phyloP scores from a whole-genome alignment of 1,284 basidiomycete genomes.

The Golubevia sp. region DNA sequence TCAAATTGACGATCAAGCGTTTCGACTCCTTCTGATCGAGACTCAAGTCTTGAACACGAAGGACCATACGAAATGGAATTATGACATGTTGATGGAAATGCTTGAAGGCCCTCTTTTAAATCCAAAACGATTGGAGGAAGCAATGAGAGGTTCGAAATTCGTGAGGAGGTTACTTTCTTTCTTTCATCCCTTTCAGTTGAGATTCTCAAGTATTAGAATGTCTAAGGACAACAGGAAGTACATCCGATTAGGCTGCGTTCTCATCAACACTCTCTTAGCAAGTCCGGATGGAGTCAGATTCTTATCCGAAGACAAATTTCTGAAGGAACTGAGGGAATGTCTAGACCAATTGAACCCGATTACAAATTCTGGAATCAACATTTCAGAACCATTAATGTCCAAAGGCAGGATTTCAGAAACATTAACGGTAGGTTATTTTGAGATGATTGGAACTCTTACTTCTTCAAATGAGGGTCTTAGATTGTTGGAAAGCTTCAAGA shows the following conservation, averaged over 20 bases:
- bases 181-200: constrained; percentile 84
- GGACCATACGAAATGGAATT: constrained; percentile 91
- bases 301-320: constrained; percentile 82
- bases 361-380: constrained; percentile 21
- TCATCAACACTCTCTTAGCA: constrained; percentile 81
- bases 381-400: constrained; percentile 76
- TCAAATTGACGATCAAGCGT: constrained; percentile 43
- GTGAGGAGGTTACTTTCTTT: constrained; percentile 85
- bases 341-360: constrained; percentile 92
- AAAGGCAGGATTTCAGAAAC: constrained; percentile 80
- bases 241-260: constrained; percentile 66
- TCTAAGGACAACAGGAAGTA: constrained; percentile 65
- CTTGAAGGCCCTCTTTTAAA: constrained; percentile 90
- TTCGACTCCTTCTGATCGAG: constrained; percentile 50
- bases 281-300: constrained; percentile 83
- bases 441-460: constrained; percentile 90
- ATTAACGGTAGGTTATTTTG: constrained; percentile 88
- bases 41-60: constrained; percentile 79
- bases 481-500: constrained; percentile 84
- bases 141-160: constrained; percentile 85
- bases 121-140: constrained; percentile 92
- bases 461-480: constrained; percentile 84
- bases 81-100: constrained; percentile 82
- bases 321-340: constrained; percentile 82
- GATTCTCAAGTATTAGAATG: constrained; percentile 77